Evolutionary conservation across 2,329 filamentous ascomycete genomes (phyloP), one percentile per base, ranked within the genome.

Genomic region (Tolypocladium amazonense): DNA sequence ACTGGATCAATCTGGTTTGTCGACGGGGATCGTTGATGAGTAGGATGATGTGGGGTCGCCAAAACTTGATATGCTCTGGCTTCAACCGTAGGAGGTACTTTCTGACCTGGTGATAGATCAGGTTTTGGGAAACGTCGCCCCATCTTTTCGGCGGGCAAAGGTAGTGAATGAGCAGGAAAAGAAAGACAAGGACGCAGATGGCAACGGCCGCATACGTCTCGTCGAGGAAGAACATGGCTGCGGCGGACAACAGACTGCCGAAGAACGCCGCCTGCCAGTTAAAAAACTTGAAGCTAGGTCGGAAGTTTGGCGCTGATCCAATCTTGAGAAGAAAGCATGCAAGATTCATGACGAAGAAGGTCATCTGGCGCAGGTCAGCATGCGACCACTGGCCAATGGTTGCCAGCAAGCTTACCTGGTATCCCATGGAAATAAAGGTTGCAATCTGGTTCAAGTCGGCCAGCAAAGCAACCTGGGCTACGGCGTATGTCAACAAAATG

Each of bases 51-150:
- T 95, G 91, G 0, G 91, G 91, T 57, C 91, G 82, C 91, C 92
- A 96, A 70, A 95, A 96, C 68, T 96, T 96, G 72, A 96, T 92
- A 69, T 96, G 91, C 67, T 96, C 91, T 41, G 90, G 90, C 56
- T 85, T 87, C 37, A 96, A 77, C n/a, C 90, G 85, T 37, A 96
- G 77, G 37, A 96, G 75, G 68, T 96, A 95, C 67, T 96, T 96
- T 61, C 91, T 83, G 18, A 95, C 90, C 75, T 96, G 91, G 62
- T 84, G 64, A 68, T 95, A 96, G 58, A 96, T 95, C 62, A 96
- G 76, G 67, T 90, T 92, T 67, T 96, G 91, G 11, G 89, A 92
- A 23, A 96, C 90, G 71, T 95, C 91, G 1, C 91, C 91, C 91
- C 91, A 96, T 41, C 88, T 84, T 69, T 95, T 96, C 0, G 91